A percentile compares a stretch with the other conserved stretches of the same genome.
Evolutionary conservation across 2,329 filamentous ascomycete genomes (phyloP).

Genomic region (Plenodomus tracheiphilus): DNA sequence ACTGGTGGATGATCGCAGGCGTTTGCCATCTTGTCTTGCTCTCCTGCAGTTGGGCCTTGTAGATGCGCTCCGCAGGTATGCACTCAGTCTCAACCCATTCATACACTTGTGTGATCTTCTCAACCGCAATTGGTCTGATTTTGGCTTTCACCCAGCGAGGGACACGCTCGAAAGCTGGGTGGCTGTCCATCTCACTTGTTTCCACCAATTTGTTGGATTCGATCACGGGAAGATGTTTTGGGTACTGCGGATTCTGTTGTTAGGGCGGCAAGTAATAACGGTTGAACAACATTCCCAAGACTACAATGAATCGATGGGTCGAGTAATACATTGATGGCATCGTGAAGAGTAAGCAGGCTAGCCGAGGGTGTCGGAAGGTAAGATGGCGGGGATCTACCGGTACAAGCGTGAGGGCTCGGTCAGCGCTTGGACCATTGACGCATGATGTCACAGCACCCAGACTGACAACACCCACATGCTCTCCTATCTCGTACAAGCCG

Average conservation of each 20-base stretch:
- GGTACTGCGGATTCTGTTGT: too few relatives aligned
- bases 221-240: too few relatives aligned
- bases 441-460: too few relatives aligned
- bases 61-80: constrained; percentile 49
- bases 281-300: neutral
- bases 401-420: too few relatives aligned
- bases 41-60: constrained; percentile 45
- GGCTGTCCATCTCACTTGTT: constrained; percentile 30
- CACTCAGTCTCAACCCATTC: constrained; percentile 52
- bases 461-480: too few relatives aligned
- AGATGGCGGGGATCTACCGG: too few relatives aligned
- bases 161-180: constrained; percentile 45
- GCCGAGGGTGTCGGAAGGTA: neutral
- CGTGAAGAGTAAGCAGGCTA: neutral
- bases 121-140: constrained; percentile 50
- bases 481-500: too few relatives aligned
- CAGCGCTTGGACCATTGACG: too few relatives aligned
- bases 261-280: too few relatives aligned
- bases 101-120: constrained; percentile 49
- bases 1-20: constrained; percentile 47
- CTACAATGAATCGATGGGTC: neutral
- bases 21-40: constrained; percentile 43
- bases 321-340: neutral
- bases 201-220: too few relatives aligned
- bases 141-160: constrained; percentile 56